A percentile compares a stretch with the other conserved stretches of the same genome.
Conservation (phyloP, 2,329 filamentous ascomycete species). For the Hypoxylon sp. region DNA sequence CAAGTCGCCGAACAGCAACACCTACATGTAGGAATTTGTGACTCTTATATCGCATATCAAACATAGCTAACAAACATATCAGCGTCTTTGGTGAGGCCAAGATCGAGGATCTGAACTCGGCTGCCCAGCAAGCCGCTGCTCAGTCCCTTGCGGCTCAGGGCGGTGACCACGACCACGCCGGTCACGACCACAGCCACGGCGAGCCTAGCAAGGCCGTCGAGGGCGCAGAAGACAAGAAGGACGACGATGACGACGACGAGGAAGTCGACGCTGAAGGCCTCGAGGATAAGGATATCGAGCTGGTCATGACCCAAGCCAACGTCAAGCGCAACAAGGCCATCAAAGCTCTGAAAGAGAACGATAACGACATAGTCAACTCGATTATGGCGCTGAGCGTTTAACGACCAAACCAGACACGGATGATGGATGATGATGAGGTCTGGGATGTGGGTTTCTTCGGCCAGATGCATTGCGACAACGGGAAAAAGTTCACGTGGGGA, state of each 20-base stretch:
- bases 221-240: slow-evolving; percentile 77
- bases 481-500: slow-evolving; percentile 41
- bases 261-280: slow-evolving; percentile 95
- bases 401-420: slow-evolving; percentile 32
- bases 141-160: slow-evolving; percentile 89
- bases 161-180: slow-evolving; percentile 67
- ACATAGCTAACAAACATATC: slow-evolving; percentile 37
- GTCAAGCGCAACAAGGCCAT: slow-evolving; percentile 98
- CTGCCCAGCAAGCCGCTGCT: slow-evolving; percentile 94
- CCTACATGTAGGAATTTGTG: slow-evolving; percentile 86
- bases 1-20: slow-evolving; percentile 99
- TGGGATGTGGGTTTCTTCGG: slow-evolving; percentile 22
- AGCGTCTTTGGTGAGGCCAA: slow-evolving; percentile 99
- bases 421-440: slow-evolving; percentile 8
- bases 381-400: slow-evolving; percentile 98
- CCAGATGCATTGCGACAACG: slow-evolving; percentile 43
- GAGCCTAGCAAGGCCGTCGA: slow-evolving; percentile 73
- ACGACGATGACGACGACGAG: slow-evolving; percentile 89
- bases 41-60: not conserved
- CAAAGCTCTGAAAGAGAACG: slow-evolving; percentile 98
- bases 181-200: slow-evolving; percentile 79
- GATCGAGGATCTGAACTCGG: slow-evolving; percentile 99
- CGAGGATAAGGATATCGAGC: slow-evolving; percentile 99
- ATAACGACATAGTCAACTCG: slow-evolving; percentile 99
- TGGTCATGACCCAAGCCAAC: slow-evolving; percentile 97